A percentile compares a stretch with the other conserved stretches of the same genome.
phyloP scores from a whole-genome alignment of 2,329 filamentous ascomycete species.

The Ophiostoma montium region DNA sequence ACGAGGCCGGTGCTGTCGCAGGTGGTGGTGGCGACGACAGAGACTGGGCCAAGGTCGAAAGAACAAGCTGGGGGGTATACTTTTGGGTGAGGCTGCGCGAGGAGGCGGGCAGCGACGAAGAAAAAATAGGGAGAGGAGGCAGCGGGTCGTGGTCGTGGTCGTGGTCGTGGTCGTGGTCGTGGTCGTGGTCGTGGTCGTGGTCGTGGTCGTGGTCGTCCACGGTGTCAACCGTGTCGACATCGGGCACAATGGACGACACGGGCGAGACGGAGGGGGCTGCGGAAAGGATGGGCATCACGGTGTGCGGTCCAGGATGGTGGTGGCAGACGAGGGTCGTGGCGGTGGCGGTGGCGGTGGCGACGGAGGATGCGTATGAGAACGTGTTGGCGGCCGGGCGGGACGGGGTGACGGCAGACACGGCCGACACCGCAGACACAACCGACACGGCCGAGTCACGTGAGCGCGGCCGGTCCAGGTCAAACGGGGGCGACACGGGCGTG shows the following conservation, averaged over 20 bases:
- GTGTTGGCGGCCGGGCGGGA: not conserved
- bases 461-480: constrained; percentile 1
- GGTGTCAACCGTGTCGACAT: not conserved
- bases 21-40: not conserved
- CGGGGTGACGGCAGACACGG: not conserved
- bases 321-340: constrained; percentile 1
- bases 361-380: not conserved
- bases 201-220: no score
- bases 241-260: not conserved
- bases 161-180: no score
- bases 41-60: not conserved
- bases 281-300: constrained; percentile 11
- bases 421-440: no score
- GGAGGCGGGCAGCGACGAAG: not conserved
- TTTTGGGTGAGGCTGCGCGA: constrained; percentile 5
- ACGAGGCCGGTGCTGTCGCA: not conserved
- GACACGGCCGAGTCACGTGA: not conserved
- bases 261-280: not conserved
- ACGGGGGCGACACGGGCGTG: constrained; percentile 4
- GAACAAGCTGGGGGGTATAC: no score
- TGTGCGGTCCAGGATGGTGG: constrained; percentile 5
- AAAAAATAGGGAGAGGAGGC: not conserved
- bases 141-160: no score
- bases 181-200: no score
- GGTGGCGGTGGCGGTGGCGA: not conserved